Evolutionary conservation across 2,329 filamentous ascomycete species (phyloP), one percentile per base, ranked within the genome.

Genomic region (Xylariomycetidae sp.): DNA sequence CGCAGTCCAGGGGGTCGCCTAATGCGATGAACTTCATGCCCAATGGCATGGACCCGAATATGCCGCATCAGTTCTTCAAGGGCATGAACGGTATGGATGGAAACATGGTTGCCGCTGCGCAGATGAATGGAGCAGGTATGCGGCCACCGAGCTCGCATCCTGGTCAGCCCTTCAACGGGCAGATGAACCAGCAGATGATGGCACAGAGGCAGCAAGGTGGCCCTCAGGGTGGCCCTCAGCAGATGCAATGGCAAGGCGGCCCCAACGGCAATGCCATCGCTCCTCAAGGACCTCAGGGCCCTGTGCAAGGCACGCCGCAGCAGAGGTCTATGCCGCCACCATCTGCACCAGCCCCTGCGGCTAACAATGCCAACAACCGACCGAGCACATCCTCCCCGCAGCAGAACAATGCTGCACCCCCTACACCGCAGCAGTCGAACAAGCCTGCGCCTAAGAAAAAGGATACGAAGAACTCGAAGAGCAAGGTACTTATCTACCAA

Each of bases 371-470:
- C 36, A 70, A 69, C 44, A 65, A 68, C 34, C 73, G 75, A 42
- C 65, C 72, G 34, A 68, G 76, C 10, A 74, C 73, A 10, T 79
- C 77, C 13, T 79, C 77, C 16, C 77, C 80, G 47, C 77, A 80
- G 47, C 72, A 75, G 46, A 72, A 71, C 41, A 76, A 71, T 38
- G 72, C 76, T 6, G 82, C 81, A 22, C 85, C 85, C 1, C 85
- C 85, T 2, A 92, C 85, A 4, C 85, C 85, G 1, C 79, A 76
- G 32, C 82, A 86, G 53, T 58, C 67, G 2, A 81, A 79, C 53
- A 90, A 90, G 65, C 61, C 81, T 4, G 79, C 76, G 20, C 82
- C 83, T 1, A 88, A 86, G 59, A 90, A 90, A 72, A 85, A 86
- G 66, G 76, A 79, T 19, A 65, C 63, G 5, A 82, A 81, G 59